Percentiles rank a stretch among this genome's conserved stretches.
These are phyloP conservation scores for Saccharomycopsis sp. DNA, from an alignment of 805 yeast species.

Conservation along the genomic window DNA sequence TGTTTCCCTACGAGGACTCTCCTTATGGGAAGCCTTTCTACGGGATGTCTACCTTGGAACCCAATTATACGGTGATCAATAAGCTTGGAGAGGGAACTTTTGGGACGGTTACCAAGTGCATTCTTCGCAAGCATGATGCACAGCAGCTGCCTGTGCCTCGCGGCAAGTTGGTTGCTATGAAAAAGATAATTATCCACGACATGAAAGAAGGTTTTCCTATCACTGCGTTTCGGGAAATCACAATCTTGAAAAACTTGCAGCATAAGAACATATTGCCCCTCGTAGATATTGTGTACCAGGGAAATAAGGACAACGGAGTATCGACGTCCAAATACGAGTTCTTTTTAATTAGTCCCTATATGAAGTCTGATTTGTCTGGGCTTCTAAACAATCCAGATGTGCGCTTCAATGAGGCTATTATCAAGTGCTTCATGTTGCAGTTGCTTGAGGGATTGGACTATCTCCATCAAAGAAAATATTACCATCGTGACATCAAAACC, in stretches of 20 bases:
- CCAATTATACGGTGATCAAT: conserved; percentile 30
- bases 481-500: conserved; percentile 92
- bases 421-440: conserved; percentile 79
- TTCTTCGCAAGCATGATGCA: conserved; percentile 26
- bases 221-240: conserved; percentile 90
- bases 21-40: conserved; percentile 15
- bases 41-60: conserved; percentile 24
- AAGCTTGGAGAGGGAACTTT: conserved; percentile 78
- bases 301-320: neutral
- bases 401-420: conserved; percentile 52
- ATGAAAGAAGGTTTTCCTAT: conserved; percentile 69
- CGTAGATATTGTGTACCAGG: conserved; percentile 57
- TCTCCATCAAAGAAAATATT: conserved; percentile 50
- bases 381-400: conserved; percentile 75
- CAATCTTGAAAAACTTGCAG: conserved; percentile 63
- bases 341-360: conserved; percentile 87
- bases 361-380: conserved; percentile 93
- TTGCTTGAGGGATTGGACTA: conserved; percentile 74
- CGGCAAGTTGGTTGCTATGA: conserved; percentile 68
- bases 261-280: conserved; percentile 73
- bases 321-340: conserved; percentile 32
- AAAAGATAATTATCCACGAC: conserved; percentile 58
- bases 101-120: conserved; percentile 83
- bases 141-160: conserved; percentile 26
- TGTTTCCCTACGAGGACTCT: conserved; percentile 15